Evolutionary conservation across 1,284 basidiomycete species (phyloP).

Genomic region (Heterobasidion annosum): DNA sequence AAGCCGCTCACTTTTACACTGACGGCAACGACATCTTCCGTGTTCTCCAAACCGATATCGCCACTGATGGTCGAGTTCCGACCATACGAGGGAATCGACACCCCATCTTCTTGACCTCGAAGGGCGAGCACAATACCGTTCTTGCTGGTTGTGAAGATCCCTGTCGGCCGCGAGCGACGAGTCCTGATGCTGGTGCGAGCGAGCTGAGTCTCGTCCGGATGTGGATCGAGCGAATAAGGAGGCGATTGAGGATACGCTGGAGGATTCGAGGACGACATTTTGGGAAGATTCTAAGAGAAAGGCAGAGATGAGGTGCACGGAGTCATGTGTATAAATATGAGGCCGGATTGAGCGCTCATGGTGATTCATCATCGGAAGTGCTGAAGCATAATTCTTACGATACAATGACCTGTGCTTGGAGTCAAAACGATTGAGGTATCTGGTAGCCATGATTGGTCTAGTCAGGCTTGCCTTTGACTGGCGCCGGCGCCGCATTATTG

Average conservation of each 20-base stretch:
- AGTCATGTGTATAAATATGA: too few relatives aligned
- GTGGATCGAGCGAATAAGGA: constrained; percentile 16
- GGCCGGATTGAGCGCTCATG: too few relatives aligned
- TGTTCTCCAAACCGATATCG: constrained; percentile 12
- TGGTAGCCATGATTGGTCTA: too few relatives aligned
- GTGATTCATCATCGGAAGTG: too few relatives aligned
- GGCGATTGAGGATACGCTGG: constrained; percentile 21
- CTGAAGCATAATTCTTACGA: too few relatives aligned
- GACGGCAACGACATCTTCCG: constrained; percentile 10
- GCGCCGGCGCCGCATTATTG: too few relatives aligned
- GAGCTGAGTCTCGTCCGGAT: constrained; percentile 16
- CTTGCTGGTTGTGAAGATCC: constrained; percentile 11
- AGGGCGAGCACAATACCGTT: constrained; percentile 14
- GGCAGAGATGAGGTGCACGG: too few relatives aligned
- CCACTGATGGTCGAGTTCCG: constrained; percentile 13
- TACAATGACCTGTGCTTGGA: too few relatives aligned
- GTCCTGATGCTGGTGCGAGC: constrained; percentile 14
- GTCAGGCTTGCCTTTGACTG: too few relatives aligned
- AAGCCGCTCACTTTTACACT: constrained; percentile 11
- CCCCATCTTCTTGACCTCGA: constrained; percentile 14
- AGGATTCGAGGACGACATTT: constrained; percentile 2
- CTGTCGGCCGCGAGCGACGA: constrained; percentile 7
- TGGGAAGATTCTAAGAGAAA: background rate
- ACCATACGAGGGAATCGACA: constrained; percentile 13
- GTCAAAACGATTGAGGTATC: too few relatives aligned